phyloP scores from a whole-genome alignment of 768 basidiomycete species.

The Wakefieldia striispora region DNA sequence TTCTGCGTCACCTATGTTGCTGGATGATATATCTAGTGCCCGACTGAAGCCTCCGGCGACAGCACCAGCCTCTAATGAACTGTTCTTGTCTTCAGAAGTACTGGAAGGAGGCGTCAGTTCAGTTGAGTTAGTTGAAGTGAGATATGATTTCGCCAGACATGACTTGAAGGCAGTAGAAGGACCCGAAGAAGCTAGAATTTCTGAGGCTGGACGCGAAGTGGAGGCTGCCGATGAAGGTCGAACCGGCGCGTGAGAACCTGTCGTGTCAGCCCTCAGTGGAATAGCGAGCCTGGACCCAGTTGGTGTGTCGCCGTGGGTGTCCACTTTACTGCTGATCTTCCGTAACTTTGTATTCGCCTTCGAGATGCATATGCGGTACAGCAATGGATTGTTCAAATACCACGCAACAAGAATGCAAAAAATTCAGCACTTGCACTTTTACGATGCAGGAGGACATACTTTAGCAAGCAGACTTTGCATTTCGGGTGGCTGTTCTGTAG shows the following conservation, averaged over 20 bases:
- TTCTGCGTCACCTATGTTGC: not conserved
- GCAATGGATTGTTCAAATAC: not conserved
- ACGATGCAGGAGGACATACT: constrained; percentile 14
- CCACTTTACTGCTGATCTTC: not conserved
- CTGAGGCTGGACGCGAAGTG: constrained; percentile 1
- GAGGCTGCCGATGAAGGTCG: constrained; percentile 1
- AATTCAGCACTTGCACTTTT: not conserved
- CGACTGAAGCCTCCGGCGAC: not conserved
- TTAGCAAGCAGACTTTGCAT: constrained; percentile 14
- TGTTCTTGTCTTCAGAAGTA: not conserved
- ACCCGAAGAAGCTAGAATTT: not conserved
- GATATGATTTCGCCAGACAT: not conserved
- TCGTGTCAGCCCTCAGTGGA: constrained; percentile 1
- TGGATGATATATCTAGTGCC: not conserved
- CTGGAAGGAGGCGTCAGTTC: constrained; percentile 4
- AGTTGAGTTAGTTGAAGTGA: not conserved
- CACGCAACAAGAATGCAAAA: not conserved
- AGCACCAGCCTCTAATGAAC: not conserved
- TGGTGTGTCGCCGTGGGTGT: not conserved
- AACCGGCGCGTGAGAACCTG: constrained; percentile 1
- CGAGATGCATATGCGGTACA: not conserved
- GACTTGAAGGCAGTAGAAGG: constrained; percentile 1
- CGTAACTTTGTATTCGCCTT: constrained; percentile 3
- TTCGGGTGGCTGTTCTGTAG: constrained; percentile 5
- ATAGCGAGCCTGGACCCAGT: not conserved